Base-by-base conservation (phyloP, 2,329 filamentous ascomycete genomes). In the Diaporthe vexans region DNA sequence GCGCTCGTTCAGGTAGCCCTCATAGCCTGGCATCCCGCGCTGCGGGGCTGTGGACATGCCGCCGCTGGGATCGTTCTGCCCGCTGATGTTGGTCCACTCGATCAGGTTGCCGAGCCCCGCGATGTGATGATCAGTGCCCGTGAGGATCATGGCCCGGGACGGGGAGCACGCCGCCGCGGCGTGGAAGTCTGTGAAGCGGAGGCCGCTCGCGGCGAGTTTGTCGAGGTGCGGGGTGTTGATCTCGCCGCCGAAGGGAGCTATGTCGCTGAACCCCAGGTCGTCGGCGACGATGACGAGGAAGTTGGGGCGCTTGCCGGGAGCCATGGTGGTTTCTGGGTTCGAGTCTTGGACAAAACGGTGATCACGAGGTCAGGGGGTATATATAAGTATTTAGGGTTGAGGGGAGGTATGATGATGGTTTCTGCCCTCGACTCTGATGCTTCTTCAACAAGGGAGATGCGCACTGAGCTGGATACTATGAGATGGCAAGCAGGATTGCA, bases 121-220 rank as follows among this genome's bases (percentile, higher is more conserved):
- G 73, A 89, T 89, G 78, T 89, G 90, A 77, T 91, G 87, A 78
- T 91, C 90, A 0, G 90, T 92, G 5, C 90, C 90, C 0, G 90
- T 91, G 86, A 92, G 89, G 77, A 93, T 87, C 91, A 93, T 93
- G 24, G 90, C 89, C 51, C 91, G 85, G 3, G 90, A 91, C 1
- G 91, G 91, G 67, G 90, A 92, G 81, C 90, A 93, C 68, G 91
- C 91, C 3, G 90, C 88, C 0, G 91, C 91, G 1, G 90, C 88
- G 78, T 93, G 91, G 80, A 91, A 92, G 77, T 92, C 89, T 0
- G 90, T 92, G 78, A 92, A 91, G 7, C 90, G 87, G 26, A 92
- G 81, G 40, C 90, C 87, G 72, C 83, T 80, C 11, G 80, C 80
- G 13, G 76, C 77, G 1, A 82, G 76, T 24, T 69, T 74, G 51